Evolutionary conservation across 73 alveolate species (phyloP).

Genomic region (Paramecium biaurelia): DNA sequence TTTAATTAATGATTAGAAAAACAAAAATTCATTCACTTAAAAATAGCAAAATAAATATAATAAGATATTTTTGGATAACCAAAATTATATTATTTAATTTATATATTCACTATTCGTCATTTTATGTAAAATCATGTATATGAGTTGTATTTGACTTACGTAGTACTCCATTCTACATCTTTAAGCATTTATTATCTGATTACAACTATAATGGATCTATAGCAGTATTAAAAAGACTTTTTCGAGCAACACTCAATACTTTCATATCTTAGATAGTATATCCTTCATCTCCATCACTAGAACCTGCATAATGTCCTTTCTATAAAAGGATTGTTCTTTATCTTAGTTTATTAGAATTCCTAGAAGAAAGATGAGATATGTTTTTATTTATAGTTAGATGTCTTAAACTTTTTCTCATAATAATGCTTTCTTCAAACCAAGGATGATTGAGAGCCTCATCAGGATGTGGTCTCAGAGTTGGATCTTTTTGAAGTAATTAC

Average conservation of each 20-base stretch:
- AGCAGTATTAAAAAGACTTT: neutral
- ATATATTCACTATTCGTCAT: neutral
- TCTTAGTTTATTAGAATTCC: neutral
- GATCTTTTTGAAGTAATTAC: neutral
- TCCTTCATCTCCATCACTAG: constrained; percentile 15
- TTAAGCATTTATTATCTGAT: neutral
- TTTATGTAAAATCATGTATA: neutral
- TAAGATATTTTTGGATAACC: constrained; percentile 26
- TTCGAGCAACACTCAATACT: neutral
- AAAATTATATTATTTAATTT: neutral
- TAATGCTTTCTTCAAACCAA: neutral
- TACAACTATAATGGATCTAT: neutral
- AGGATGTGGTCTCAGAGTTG: neutral
- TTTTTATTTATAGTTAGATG: neutral
- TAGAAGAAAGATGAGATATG: neutral
- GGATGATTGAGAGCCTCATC: constrained; percentile 19
- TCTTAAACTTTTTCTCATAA: neutral
- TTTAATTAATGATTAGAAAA: neutral
- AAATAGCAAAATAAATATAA: neutral
- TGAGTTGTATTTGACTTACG: constrained; percentile 10
- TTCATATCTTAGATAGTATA: neutral
- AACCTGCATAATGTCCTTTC: neutral
- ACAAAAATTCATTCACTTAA: neutral
- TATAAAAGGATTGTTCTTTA: neutral
- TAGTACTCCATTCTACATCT: neutral